These are phyloP conservation scores for Grosmannia clavigera DNA, from an alignment of 2,329 filamentous ascomycete species.

Conservation along the genomic window DNA sequence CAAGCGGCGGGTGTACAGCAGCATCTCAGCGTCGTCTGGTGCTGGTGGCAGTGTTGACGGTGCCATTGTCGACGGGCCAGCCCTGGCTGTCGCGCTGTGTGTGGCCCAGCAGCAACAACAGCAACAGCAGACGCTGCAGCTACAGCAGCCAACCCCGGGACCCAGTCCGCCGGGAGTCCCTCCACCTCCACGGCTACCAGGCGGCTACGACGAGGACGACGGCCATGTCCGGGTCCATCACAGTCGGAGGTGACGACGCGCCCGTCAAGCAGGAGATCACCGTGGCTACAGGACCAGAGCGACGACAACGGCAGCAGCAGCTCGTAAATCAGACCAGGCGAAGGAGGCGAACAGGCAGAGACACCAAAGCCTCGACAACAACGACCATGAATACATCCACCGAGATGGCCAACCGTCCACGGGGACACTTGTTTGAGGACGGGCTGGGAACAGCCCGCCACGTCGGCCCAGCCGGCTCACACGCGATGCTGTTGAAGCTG, in stretches of 20 bases:
- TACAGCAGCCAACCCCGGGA: background rate
- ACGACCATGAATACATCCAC: background rate
- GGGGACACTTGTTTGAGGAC: slow-evolving; percentile 9
- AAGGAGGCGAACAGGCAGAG: background rate
- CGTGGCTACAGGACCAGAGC: background rate
- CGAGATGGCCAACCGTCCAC: too few species aligned
- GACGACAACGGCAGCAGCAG: background rate
- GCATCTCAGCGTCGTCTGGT: background rate
- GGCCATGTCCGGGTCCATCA: too few species aligned
- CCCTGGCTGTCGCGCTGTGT: too few species aligned
- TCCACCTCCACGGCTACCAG: background rate
- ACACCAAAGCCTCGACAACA: background rate
- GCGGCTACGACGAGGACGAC: background rate
- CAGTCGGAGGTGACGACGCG: background rate
- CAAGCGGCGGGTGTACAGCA: slow-evolving; percentile 10
- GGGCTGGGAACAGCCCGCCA: slow-evolving; percentile 8
- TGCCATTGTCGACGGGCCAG: too few species aligned
- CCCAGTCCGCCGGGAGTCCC: background rate
- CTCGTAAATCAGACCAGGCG: background rate
- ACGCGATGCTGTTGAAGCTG: slow-evolving; percentile 9
- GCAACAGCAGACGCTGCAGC: too few species aligned
- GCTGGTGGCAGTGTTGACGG: background rate
- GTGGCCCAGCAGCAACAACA: too few species aligned
- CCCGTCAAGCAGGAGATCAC: slow-evolving; percentile 1
- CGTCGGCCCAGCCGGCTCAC: slow-evolving; percentile 11